Conservation (phyloP, 164 flowering plant genomes). For the Litsea cubeba region DNA sequence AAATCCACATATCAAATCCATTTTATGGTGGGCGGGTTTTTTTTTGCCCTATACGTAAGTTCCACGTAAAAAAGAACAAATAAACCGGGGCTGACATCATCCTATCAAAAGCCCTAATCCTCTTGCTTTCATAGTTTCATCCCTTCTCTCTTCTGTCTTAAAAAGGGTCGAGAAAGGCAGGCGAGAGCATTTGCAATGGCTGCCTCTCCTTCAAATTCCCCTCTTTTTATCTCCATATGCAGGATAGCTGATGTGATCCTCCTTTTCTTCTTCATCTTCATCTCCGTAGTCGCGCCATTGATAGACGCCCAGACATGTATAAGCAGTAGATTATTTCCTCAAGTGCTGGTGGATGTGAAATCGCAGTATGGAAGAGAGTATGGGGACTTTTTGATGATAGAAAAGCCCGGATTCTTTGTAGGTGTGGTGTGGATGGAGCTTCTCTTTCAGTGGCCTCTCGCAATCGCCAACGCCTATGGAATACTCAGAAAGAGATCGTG, state of each 20-base stretch:
- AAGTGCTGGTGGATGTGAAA: conserved; percentile 37
- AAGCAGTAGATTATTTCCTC: conserved; percentile 41
- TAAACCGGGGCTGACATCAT: no score
- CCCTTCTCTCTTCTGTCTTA: neutral
- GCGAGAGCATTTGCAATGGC: neutral
- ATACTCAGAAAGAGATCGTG: conserved; percentile 40
- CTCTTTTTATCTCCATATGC: neutral
- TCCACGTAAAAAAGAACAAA: no score
- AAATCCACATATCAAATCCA: no score
- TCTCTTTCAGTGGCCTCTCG: conserved; percentile 65
- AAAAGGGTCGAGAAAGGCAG: neutral
- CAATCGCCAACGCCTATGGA: conserved; percentile 46
- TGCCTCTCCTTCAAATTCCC: neutral
- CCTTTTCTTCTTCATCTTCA: conserved; percentile 44
- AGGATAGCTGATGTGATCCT: conserved; percentile 39
- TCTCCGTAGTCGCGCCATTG: conserved; percentile 46
- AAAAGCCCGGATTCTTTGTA: conserved; percentile 65
- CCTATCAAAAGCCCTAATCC: neutral
- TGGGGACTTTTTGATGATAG: conserved; percentile 49
- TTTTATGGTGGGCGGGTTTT: no score
- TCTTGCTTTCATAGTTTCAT: neutral
- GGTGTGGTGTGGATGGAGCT: conserved; percentile 61
- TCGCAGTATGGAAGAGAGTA: conserved; percentile 34
- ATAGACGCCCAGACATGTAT: conserved; percentile 53
- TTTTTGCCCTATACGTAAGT: no score